Evolutionary conservation across 192 early-diverging fungal genomes (phyloP).

Genomic region (Podila verticillata): DNA sequence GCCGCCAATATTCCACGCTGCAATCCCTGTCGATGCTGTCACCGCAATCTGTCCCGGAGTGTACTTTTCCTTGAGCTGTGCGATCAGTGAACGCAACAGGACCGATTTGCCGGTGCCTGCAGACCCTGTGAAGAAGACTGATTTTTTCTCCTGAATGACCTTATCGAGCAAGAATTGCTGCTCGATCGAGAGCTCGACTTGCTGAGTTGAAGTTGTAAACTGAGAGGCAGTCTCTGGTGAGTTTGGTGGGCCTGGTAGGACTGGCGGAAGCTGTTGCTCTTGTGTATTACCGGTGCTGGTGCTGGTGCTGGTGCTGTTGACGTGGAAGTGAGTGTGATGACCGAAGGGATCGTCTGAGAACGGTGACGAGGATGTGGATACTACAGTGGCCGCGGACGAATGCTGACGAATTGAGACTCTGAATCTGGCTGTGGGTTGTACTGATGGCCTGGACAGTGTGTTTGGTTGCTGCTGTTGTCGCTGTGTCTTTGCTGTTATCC

Average conservation of each 20-base stretch:
- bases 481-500: too few species aligned
- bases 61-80: constrained; percentile 36
- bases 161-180: constrained; percentile 72
- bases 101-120: constrained; percentile 62
- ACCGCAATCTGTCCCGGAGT: constrained; percentile 56
- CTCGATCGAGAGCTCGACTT: constrained; percentile 54
- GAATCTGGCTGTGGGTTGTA: too few species aligned
- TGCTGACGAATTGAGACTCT: too few species aligned
- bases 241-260: neutral
- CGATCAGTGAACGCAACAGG: constrained; percentile 53
- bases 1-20: constrained; percentile 69
- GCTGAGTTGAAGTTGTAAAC: neutral
- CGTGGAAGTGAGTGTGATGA: neutral
- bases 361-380: too few species aligned
- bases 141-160: constrained; percentile 65
- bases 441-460: too few species aligned
- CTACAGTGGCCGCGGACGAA: too few species aligned
- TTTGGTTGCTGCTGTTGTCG: too few species aligned
- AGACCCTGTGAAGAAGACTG: constrained; percentile 70
- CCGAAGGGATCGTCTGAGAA: neutral
- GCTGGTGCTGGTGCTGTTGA: neutral
- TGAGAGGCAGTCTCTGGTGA: neutral
- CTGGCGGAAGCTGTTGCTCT: too few species aligned
- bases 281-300: neutral
- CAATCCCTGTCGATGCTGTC: constrained; percentile 68